These are phyloP conservation scores for Suillus cothurnatus DNA, from an alignment of 768 basidiomycete genomes.

Conservation along the genomic window DNA sequence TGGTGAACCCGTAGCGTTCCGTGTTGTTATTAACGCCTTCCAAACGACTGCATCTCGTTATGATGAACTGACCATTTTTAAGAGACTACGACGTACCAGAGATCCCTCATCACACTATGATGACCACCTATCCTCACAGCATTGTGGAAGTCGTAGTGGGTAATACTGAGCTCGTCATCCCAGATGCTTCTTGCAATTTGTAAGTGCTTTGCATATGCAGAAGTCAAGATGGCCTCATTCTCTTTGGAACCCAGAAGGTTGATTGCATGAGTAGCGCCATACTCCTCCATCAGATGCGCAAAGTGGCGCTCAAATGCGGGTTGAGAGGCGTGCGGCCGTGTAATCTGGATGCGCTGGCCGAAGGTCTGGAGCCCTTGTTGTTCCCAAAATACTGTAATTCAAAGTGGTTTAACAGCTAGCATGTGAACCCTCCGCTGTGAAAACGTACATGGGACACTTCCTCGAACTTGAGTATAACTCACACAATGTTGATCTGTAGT, in stretches of 20 bases:
- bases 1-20: slow-evolving; percentile 85
- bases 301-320: slow-evolving; percentile 98
- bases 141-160: slow-evolving; percentile 94
- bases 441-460: slow-evolving; percentile 89
- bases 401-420: slow-evolving; percentile 14
- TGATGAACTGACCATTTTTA: slow-evolving; percentile 9
- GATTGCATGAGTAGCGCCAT: slow-evolving; percentile 82
- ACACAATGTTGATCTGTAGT: slow-evolving; percentile 85
- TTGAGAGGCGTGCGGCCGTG: slow-evolving; percentile 92
- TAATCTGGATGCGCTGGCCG: slow-evolving; percentile 92
- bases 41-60: slow-evolving; percentile 49
- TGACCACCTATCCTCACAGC: slow-evolving; percentile 81
- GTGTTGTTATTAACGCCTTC: slow-evolving; percentile 61
- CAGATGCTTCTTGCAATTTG: slow-evolving; percentile 61
- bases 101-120: slow-evolving; percentile 77
- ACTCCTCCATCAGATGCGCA: slow-evolving; percentile 81
- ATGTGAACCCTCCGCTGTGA: slow-evolving; percentile 4
- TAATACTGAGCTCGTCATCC: slow-evolving; percentile 73
- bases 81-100: slow-evolving; percentile 48
- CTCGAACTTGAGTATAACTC: slow-evolving; percentile 93
- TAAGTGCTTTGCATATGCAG: slow-evolving; percentile 82
- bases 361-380: slow-evolving; percentile 96
- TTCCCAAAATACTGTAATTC: slow-evolving; percentile 90
- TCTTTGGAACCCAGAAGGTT: slow-evolving; percentile 93
- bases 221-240: slow-evolving; percentile 83